These are phyloP conservation scores for Castanea mollissima DNA, from an alignment of 306 rosid genomes.

Conservation along the genomic window DNA sequence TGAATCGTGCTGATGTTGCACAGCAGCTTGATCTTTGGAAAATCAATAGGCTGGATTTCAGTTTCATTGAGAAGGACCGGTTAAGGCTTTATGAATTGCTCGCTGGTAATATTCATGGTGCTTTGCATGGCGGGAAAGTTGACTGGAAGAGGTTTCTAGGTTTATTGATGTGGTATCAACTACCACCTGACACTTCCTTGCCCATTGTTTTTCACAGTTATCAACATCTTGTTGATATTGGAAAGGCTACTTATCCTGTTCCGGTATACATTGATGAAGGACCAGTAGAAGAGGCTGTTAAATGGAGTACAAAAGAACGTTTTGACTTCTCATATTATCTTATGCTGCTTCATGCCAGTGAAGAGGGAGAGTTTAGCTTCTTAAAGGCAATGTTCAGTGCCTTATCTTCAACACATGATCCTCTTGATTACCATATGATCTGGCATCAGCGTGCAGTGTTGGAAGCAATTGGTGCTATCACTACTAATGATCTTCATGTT, in stretches of 20 bases:
- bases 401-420: slow-evolving; percentile 84
- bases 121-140: slow-evolving; percentile 54
- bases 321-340: slow-evolving; percentile 88
- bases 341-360: slow-evolving; percentile 88
- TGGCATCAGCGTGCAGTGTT: slow-evolving; percentile 91
- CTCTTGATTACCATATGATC: slow-evolving; percentile 95
- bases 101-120: slow-evolving; percentile 70
- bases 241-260: slow-evolving; percentile 84
- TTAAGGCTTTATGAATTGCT: slow-evolving; percentile 80
- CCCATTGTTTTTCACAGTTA: slow-evolving; percentile 67
- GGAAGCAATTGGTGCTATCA: slow-evolving; percentile 87
- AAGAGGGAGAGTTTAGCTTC: slow-evolving; percentile 50
- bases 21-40: slow-evolving; percentile 86
- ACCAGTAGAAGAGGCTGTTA: slow-evolving; percentile 44
- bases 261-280: slow-evolving; percentile 84
- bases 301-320: slow-evolving; percentile 40
- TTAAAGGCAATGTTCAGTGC: slow-evolving; percentile 86
- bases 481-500: slow-evolving; percentile 79
- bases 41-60: slow-evolving; percentile 80
- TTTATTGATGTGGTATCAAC: slow-evolving; percentile 80
- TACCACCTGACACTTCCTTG: slow-evolving; percentile 71
- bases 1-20: slow-evolving; percentile 72
- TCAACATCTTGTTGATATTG: slow-evolving; percentile 65
- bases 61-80: slow-evolving; percentile 83
- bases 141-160: slow-evolving; percentile 99